Evolutionary conservation across 768 basidiomycete genomes (phyloP).

Genomic region (Leccinum rimulosum): DNA sequence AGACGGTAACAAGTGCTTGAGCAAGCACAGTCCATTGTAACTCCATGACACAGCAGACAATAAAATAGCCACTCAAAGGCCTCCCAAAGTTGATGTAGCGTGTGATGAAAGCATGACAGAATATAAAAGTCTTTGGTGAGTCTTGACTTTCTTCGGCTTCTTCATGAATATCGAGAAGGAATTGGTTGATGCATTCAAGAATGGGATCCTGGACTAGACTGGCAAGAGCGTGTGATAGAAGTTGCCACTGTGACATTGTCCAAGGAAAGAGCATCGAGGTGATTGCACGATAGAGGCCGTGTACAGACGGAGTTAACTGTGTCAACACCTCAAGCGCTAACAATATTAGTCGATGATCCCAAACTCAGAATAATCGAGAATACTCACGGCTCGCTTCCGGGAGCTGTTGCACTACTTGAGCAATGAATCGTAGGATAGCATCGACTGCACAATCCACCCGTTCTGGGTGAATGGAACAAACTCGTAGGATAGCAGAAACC

Average conservation of each 20-base stretch:
- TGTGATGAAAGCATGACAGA: constrained; percentile 66
- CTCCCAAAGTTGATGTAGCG: constrained; percentile 75
- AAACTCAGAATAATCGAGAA: not conserved
- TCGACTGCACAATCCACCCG: constrained; percentile 49
- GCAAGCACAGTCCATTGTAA: constrained; percentile 83
- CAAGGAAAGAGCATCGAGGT: constrained; percentile 76
- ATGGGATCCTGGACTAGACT: constrained; percentile 61
- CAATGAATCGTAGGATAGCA: constrained; percentile 63
- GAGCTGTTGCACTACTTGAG: constrained; percentile 54
- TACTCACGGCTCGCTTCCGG: constrained; percentile 52
- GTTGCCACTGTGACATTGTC: constrained; percentile 64
- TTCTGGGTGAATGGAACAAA: constrained; percentile 53
- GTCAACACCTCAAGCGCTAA: constrained; percentile 70
- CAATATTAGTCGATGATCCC: not conserved
- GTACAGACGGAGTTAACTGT: constrained; percentile 76
- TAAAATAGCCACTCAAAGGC: constrained; percentile 83
- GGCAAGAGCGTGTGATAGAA: constrained; percentile 51
- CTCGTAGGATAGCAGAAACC: constrained; percentile 68
- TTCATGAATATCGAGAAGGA: constrained; percentile 59
- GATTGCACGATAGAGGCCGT: constrained; percentile 85
- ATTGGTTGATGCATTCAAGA: constrained; percentile 71
- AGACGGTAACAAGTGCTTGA: constrained; percentile 53
- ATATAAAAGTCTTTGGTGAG: constrained; percentile 39
- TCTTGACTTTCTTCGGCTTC: constrained; percentile 46
- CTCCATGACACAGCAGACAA: constrained; percentile 87